Evolutionary conservation across 371 early-diverging fungal genomes (phyloP).

Genomic region (Lichtheimia ornata): DNA sequence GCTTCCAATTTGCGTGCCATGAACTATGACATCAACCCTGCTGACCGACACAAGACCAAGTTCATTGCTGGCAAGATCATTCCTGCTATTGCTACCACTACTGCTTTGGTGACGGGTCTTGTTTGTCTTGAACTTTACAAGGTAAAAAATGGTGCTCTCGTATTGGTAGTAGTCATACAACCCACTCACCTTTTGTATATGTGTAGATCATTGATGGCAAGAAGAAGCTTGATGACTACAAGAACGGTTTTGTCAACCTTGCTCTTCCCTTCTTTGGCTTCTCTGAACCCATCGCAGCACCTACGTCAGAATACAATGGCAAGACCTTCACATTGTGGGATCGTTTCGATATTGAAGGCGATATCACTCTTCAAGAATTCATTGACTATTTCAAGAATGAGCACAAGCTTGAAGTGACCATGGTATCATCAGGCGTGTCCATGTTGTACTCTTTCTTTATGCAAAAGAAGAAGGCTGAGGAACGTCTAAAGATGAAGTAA

Average conservation of each 20-base stretch:
- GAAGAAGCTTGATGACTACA: slow-evolving; percentile 91
- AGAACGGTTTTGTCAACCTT: slow-evolving; percentile 99
- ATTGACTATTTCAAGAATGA: slow-evolving; percentile 83
- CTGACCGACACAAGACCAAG: slow-evolving; percentile 96
- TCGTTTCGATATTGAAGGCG: slow-evolving; percentile 87
- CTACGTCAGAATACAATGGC: slow-evolving; percentile 83
- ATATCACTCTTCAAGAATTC: slow-evolving; percentile 90
- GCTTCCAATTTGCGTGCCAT: slow-evolving; percentile 97
- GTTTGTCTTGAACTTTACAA: slow-evolving; percentile 98
- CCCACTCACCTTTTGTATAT: background rate
- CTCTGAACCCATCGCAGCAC: slow-evolving; percentile 97
- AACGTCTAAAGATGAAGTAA: slow-evolving; percentile 71
- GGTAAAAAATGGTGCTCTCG: slow-evolving; percentile 54
- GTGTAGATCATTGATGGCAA: slow-evolving; percentile 69
- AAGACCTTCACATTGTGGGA: slow-evolving; percentile 96
- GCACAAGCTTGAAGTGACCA: slow-evolving; percentile 90
- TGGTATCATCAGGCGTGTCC: slow-evolving; percentile 92
- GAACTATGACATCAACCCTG: slow-evolving; percentile 94
- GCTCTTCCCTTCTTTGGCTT: slow-evolving; percentile 99
- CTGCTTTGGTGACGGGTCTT: slow-evolving; percentile 98
- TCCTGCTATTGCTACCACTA: slow-evolving; percentile 99
- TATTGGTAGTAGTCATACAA: too few relatives aligned
- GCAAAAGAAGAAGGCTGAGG: slow-evolving; percentile 84
- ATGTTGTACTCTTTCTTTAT: slow-evolving; percentile 95
- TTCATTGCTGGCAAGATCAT: slow-evolving; percentile 99